Evolutionary conservation across 371 early-diverging fungal genomes (phyloP).

Genomic region (Zopfochytrium polystomum): DNA sequence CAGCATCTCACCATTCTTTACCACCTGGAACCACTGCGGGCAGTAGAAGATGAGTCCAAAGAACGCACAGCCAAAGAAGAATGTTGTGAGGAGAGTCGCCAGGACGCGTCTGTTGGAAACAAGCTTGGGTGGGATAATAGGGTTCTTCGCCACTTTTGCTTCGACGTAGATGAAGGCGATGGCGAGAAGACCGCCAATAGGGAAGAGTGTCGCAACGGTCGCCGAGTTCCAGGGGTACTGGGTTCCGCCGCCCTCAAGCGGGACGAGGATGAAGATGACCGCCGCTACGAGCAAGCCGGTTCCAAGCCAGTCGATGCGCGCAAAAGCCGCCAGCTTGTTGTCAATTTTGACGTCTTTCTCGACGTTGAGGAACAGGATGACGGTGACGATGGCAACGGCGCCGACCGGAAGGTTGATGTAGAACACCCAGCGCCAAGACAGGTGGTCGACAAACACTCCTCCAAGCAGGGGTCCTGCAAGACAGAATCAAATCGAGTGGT

Average conservation of each 20-base stretch:
- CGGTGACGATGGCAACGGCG: constrained; percentile 37
- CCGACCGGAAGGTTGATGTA: constrained; percentile 43
- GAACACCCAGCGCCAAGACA: constrained; percentile 37
- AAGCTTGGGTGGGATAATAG: constrained; percentile 35
- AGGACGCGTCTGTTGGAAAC: constrained; percentile 23
- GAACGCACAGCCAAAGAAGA: constrained; percentile 55
- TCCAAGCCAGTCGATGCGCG: constrained; percentile 54
- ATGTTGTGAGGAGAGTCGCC: constrained; percentile 38
- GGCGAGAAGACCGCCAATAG: constrained; percentile 25
- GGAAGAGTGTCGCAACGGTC: constrained; percentile 27
- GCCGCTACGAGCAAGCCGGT: constrained; percentile 18
- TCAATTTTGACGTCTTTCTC: background rate
- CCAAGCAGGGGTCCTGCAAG: constrained; percentile 37
- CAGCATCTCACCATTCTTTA: constrained; percentile 39
- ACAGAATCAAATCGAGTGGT: no score
- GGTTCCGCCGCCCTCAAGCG: constrained; percentile 30
- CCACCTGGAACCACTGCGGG: constrained; percentile 71
- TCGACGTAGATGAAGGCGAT: constrained; percentile 34
- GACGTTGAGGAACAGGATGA: constrained; percentile 46
- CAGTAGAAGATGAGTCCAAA: constrained; percentile 72
- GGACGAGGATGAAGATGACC: constrained; percentile 28
- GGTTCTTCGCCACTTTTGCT: constrained; percentile 29
- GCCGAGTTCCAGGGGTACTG: constrained; percentile 35
- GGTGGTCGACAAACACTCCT: constrained; percentile 30
- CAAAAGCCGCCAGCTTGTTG: background rate